Base-by-base conservation (phyloP, 257 asterid genomes). In the Plantago major region DNA sequence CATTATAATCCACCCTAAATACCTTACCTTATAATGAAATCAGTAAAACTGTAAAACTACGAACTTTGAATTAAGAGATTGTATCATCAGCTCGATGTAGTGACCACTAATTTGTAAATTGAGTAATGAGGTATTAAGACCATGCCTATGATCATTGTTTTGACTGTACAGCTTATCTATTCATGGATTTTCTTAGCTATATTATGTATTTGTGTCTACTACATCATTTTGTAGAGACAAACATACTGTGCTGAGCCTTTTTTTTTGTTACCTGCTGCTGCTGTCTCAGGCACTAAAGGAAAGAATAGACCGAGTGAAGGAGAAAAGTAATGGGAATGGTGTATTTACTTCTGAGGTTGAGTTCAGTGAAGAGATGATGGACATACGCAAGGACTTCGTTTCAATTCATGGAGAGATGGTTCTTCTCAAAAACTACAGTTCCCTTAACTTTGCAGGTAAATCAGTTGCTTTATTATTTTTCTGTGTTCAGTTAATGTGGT, bases 321-420 rank as follows among this genome's bases (percentile, higher is more conserved):
- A 76, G 65, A 81, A 74, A 42, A 77, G 77, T 58, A 70, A 69
- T 30, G 62, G 50, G 11, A 55, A 80, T 50, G 82, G 78, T 60
- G 42, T 59, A 28, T 57, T 75, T 47, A 58, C 74, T 49, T 76
- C 79, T 0, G 95, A 79, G 66, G 63, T 78, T 65, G 97, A 82
- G 69, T 84, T 84, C 64, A 79, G 84, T 16, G 83, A 80, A 67
- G 87, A 80, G 68, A 79, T 77, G 84, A 83, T 82, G 76, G 78
- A 68, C 59, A 82, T 89, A 69, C 89, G 92, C 30, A 83, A 70
- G 77, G 95, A 89, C 74, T 82, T 85, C 53, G 97, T 93, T 28
- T 65, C 84, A 55, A 89, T 89, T 63, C 99, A 89, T 49, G 97
- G 99, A 13, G 95, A 93, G 77, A 89, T 89, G 96, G 81, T 93